phyloP scores from a whole-genome alignment of 2,329 filamentous ascomycete species.

The Aspergillus sp. region DNA sequence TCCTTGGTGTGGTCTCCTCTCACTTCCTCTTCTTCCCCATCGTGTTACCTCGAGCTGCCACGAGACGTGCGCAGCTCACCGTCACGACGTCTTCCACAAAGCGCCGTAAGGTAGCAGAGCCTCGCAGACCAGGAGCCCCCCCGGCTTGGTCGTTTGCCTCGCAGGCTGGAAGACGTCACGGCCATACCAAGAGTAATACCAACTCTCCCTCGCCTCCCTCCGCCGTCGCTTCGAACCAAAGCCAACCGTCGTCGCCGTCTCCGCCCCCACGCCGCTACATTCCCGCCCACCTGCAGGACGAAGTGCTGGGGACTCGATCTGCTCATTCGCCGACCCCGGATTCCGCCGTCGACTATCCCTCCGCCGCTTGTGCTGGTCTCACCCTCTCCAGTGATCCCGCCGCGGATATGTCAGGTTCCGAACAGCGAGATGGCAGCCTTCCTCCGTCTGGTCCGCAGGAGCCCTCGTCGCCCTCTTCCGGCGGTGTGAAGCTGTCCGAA shows the following conservation, averaged over 20 bases:
- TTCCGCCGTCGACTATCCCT: slow-evolving; percentile 42
- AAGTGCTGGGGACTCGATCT: slow-evolving; percentile 38
- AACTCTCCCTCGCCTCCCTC: slow-evolving; percentile 14
- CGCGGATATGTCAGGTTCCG: slow-evolving; percentile 43
- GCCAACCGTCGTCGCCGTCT: slow-evolving; percentile 28
- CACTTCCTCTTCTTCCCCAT: background rate
- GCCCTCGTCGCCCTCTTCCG: slow-evolving; percentile 28
- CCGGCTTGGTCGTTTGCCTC: slow-evolving; percentile 28
- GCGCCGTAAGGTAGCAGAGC: slow-evolving; percentile 48
- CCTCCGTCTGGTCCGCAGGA: slow-evolving; percentile 20
- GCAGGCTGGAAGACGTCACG: slow-evolving; percentile 37
- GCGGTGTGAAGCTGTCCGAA: slow-evolving; percentile 34
- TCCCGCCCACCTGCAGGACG: slow-evolving; percentile 56
- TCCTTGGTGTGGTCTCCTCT: background rate
- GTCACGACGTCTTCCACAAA: slow-evolving; percentile 51
- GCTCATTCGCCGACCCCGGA: slow-evolving; percentile 37
- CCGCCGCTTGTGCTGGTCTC: slow-evolving; percentile 53
- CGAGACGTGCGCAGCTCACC: slow-evolving; percentile 44
- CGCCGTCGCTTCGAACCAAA: slow-evolving; percentile 22
- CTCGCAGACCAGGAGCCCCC: slow-evolving; percentile 36
- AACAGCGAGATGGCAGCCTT: slow-evolving; percentile 23
- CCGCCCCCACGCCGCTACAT: slow-evolving; percentile 45
- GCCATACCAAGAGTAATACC: slow-evolving; percentile 20
- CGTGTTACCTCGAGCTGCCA: slow-evolving; percentile 41
- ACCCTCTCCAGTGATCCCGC: slow-evolving; percentile 46